Conservation (phyloP, 2,329 filamentous ascomycete species). For the Monilinia laxa region DNA sequence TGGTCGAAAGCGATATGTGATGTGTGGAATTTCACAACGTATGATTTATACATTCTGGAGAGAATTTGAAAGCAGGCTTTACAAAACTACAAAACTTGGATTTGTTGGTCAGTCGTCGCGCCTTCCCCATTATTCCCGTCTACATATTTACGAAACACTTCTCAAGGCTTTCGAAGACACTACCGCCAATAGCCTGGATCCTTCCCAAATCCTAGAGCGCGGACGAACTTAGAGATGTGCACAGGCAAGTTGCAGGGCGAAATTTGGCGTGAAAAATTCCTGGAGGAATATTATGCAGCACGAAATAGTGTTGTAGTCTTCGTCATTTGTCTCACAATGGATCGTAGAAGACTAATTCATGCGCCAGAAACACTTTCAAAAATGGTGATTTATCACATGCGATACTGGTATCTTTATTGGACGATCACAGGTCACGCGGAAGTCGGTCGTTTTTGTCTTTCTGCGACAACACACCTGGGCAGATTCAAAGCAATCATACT, state of each 20-base stretch:
- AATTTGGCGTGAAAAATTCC: not conserved
- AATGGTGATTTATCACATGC: no score
- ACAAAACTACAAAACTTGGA: not conserved
- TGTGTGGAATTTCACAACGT: not conserved
- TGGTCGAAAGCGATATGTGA: not conserved
- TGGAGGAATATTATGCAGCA: no score
- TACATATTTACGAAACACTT: slow-evolving; percentile 1
- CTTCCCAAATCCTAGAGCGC: slow-evolving; percentile 1
- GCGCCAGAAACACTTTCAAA: no score
- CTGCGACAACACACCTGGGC: no score
- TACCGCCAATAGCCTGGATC: not conserved
- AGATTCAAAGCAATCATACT: no score
- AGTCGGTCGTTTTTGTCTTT: no score
- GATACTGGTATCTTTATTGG: no score
- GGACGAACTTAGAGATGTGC: not conserved
- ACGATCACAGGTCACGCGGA: no score
- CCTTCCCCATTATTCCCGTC: not conserved
- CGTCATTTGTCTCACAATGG: no score
- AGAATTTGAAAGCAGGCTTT: not conserved
- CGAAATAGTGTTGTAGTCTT: no score
- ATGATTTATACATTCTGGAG: not conserved
- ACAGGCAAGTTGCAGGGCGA: not conserved
- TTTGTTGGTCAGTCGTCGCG: not conserved
- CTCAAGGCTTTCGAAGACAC: not conserved
- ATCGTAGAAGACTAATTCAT: no score